phyloP scores from a whole-genome alignment of 768 basidiomycete genomes.

The Tricholoma bakamatsutake region DNA sequence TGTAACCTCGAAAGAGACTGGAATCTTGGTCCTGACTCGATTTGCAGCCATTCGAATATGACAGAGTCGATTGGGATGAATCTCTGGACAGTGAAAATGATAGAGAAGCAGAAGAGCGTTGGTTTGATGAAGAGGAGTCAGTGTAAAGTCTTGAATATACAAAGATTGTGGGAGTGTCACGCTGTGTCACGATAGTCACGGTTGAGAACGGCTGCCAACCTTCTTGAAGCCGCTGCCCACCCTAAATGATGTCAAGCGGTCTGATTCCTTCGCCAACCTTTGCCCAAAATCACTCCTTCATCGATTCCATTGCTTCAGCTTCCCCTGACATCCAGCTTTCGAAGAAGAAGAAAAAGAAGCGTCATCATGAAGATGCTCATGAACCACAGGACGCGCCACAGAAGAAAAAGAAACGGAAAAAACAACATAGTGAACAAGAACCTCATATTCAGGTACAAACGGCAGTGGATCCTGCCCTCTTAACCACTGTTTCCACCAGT shows the following conservation, averaged over 20 bases:
- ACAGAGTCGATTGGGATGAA: slow-evolving; percentile 72
- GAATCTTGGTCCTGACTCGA: not conserved
- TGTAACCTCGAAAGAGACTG: not conserved
- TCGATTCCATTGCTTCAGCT: not conserved
- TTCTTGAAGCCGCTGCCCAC: slow-evolving; percentile 26
- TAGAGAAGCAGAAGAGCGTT: slow-evolving; percentile 57
- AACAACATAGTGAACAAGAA: slow-evolving; percentile 17
- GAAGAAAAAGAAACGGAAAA: slow-evolving; percentile 29
- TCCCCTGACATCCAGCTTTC: not conserved
- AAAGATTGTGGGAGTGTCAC: slow-evolving; percentile 5
- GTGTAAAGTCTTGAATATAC: not conserved
- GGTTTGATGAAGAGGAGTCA: slow-evolving; percentile 66
- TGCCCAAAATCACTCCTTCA: slow-evolving; percentile 1
- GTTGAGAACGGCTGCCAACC: slow-evolving; percentile 4
- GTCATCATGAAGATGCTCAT: slow-evolving; percentile 19
- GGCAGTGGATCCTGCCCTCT: slow-evolving; percentile 2
- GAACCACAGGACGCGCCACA: slow-evolving; percentile 16
- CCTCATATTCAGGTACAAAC: not conserved
- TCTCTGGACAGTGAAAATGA: slow-evolving; percentile 55
- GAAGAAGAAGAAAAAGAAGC: slow-evolving; percentile 37
- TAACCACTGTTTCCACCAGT: not conserved
- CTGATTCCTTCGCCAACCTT: slow-evolving; percentile 4
- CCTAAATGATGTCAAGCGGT: slow-evolving; percentile 31
- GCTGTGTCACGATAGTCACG: slow-evolving; percentile 9
- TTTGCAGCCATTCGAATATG: slow-evolving; percentile 61